phyloP scores from a whole-genome alignment of 2,329 filamentous ascomycete species.

The Hypoxylon sp. region DNA sequence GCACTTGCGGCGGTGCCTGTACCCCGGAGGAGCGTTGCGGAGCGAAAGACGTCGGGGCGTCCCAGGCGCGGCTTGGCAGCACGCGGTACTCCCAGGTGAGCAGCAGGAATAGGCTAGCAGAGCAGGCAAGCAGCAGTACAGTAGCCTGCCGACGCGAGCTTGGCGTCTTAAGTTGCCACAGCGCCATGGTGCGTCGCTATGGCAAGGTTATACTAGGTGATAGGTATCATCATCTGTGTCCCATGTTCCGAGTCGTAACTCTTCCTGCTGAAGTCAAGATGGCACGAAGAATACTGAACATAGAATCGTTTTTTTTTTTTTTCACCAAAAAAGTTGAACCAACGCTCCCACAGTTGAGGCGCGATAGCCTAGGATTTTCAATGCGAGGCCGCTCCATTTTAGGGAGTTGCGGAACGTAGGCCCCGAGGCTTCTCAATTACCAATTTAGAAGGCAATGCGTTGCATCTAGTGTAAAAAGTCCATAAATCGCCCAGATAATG shows the following conservation, averaged over 20 bases:
- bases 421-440: constrained; percentile 26
- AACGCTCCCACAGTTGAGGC: not conserved
- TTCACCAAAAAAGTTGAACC: not conserved
- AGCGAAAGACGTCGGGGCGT: constrained; percentile 4
- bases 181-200: constrained; percentile 20
- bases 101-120: constrained; percentile 13
- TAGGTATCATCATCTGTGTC: constrained; percentile 20
- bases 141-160: constrained; percentile 15
- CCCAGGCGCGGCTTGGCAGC: constrained; percentile 12
- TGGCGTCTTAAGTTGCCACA: constrained; percentile 8
- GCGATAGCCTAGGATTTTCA: not conserved
- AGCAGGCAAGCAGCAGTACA: constrained; percentile 17
- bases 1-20: not conserved
- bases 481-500: not conserved
- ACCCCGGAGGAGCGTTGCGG: constrained; percentile 1
- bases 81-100: constrained; percentile 13
- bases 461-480: not conserved
- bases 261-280: not conserved
- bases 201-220: constrained; percentile 3
- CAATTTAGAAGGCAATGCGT: not conserved
- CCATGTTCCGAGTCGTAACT: constrained; percentile 4
- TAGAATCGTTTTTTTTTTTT: not conserved
- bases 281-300: not conserved
- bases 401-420: constrained; percentile 30
- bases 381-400: constrained; percentile 17